Evolutionary conservation across 306 rosid genomes (phyloP).

Genomic region (Vigna unguiculata): DNA sequence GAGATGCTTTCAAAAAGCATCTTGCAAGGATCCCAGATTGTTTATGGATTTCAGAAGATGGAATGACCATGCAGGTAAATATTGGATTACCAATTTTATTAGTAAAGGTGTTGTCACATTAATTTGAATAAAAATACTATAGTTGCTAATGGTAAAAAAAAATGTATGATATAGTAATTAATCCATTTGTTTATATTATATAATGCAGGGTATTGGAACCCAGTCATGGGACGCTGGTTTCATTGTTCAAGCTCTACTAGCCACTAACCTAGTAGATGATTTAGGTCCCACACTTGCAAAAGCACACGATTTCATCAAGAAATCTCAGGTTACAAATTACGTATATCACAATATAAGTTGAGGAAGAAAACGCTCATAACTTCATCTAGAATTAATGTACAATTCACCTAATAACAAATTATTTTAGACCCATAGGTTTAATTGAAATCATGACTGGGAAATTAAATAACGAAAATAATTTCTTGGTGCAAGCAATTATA

Average conservation of each 20-base stretch:
- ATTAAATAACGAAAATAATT: neutral
- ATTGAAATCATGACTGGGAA: neutral
- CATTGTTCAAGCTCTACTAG: neutral
- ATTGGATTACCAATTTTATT: neutral
- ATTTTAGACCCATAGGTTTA: no score
- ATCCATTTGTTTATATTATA: neutral
- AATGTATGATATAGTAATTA: neutral
- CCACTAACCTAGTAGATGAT: neutral
- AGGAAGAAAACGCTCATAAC: no score
- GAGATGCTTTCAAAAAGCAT: conserved; percentile 60
- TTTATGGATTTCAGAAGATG: conserved; percentile 79
- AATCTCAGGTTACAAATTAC: neutral
- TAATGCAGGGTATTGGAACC: conserved; percentile 64
- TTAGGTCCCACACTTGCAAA: neutral
- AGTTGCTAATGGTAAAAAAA: neutral
- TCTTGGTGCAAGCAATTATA: neutral
- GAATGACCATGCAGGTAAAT: conserved; percentile 68
- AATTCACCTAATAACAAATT: no score
- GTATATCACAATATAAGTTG: no score
- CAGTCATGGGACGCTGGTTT: conserved; percentile 66
- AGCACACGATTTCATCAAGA: neutral
- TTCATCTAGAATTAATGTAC: no score
- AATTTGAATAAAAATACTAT: no score
- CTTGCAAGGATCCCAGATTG: conserved; percentile 54
- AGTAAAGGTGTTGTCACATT: no score